Conservation (phyloP, 805 yeast species). For the Ogataea trehalophila region DNA sequence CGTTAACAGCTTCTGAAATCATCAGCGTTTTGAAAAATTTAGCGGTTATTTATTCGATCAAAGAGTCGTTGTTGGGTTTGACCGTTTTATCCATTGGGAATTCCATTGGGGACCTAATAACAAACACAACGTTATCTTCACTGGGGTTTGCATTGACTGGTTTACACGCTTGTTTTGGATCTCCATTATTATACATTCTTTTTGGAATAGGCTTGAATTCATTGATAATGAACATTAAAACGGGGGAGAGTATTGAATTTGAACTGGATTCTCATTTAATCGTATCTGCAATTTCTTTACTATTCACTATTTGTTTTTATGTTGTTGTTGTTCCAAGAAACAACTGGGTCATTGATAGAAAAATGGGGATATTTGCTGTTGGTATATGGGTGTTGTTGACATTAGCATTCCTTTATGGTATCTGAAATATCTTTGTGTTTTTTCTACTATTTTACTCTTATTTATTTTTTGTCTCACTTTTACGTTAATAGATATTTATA, state of each 20-base stretch:
- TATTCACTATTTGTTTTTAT: slow-evolving; percentile 36
- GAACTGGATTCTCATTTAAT: slow-evolving; percentile 35
- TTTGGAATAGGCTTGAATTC: slow-evolving; percentile 50
- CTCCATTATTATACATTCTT: slow-evolving; percentile 44
- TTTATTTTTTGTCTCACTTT: not conserved
- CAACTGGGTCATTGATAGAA: slow-evolving; percentile 40
- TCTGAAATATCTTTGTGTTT: not conserved
- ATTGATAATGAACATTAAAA: slow-evolving; percentile 22
- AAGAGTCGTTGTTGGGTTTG: slow-evolving; percentile 46
- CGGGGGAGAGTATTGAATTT: slow-evolving; percentile 27
- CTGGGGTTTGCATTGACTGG: slow-evolving; percentile 39
- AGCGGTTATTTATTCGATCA: slow-evolving; percentile 39
- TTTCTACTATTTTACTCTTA: not conserved
- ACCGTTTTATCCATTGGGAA: slow-evolving; percentile 46
- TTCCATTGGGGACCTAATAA: slow-evolving; percentile 47
- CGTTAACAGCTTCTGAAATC: slow-evolving; percentile 26
- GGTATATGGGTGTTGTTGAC: slow-evolving; percentile 29
- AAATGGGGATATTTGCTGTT: slow-evolving; percentile 34
- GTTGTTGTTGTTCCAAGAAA: slow-evolving; percentile 39
- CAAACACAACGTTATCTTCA: slow-evolving; percentile 41
- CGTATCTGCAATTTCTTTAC: slow-evolving; percentile 36
- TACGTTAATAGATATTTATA: too few species aligned
- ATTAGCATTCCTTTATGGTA: slow-evolving; percentile 8
- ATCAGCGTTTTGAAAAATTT: slow-evolving; percentile 35
- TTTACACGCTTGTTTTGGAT: slow-evolving; percentile 49